Percentiles rank a stretch among this genome's conserved stretches.
These are phyloP conservation scores for Candida cerambycidarum DNA, from an alignment of 805 yeast genomes.

Conservation along the genomic window DNA sequence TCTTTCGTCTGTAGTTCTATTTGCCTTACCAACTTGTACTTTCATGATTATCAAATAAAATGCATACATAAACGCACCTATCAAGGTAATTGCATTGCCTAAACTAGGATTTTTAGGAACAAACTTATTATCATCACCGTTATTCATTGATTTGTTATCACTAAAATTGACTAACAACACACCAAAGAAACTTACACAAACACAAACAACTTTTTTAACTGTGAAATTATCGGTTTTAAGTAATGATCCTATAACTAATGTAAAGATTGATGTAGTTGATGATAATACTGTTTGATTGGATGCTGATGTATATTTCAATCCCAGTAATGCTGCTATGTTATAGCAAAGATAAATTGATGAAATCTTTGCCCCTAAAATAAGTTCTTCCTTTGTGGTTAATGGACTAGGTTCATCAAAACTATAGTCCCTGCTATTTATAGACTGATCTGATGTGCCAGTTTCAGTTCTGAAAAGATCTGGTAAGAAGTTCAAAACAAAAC, in stretches of 20 bases:
- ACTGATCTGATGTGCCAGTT: too few relatives aligned
- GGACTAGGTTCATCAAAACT: constrained; percentile 10
- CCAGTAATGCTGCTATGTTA: constrained; percentile 40
- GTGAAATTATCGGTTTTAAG: constrained; percentile 44
- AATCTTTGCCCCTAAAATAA: constrained; percentile 37
- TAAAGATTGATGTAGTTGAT: constrained; percentile 52
- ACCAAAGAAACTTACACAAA: constrained; percentile 45
- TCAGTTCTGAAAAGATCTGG: constrained; percentile 28
- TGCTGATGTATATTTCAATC: constrained; percentile 51
- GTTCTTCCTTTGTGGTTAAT: constrained; percentile 29
- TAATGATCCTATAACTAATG: constrained; percentile 43
- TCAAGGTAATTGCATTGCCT: constrained; percentile 47
- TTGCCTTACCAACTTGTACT: constrained; percentile 43
- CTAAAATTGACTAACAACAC: constrained; percentile 45
- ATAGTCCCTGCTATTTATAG: background rate
- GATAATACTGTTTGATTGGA: constrained; percentile 53
- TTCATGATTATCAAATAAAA: constrained; percentile 45
- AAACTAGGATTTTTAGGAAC: constrained; percentile 38
- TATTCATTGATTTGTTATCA: constrained; percentile 21
- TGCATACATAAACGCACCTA: constrained; percentile 49
- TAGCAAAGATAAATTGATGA: constrained; percentile 43
- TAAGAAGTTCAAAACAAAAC: constrained; percentile 45
- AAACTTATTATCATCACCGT: constrained; percentile 23
- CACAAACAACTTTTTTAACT: constrained; percentile 42
- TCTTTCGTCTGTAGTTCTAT: constrained; percentile 46